Percentiles rank a stretch among this genome's conserved stretches.
Conservation (phyloP, 257 asterid genomes). For the Ballota nigra region DNA sequence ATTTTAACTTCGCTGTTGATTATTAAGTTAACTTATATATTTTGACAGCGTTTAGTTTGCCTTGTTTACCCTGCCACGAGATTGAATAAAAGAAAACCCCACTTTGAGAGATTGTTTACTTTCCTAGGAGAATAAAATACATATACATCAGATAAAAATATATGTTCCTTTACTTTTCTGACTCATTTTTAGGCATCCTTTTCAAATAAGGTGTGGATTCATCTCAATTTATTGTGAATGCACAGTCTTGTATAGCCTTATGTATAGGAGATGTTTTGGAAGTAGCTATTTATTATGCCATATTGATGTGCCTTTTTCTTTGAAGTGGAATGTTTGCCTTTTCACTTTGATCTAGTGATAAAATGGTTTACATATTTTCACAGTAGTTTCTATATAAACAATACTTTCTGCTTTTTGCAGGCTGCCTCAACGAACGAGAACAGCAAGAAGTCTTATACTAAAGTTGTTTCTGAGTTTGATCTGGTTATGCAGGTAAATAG, state of each 20-base stretch:
- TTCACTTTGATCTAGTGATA: conserved; percentile 17
- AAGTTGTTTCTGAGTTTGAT: conserved; percentile 87
- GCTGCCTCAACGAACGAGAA: conserved; percentile 56
- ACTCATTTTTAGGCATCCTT: neutral
- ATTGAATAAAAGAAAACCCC: neutral
- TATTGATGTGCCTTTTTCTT: conserved; percentile 1
- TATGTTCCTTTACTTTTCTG: neutral
- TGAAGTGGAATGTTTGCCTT: conserved; percentile 14
- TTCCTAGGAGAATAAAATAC: neutral
- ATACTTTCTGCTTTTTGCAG: conserved; percentile 39
- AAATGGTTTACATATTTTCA: conserved; percentile 12
- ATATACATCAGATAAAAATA: neutral
- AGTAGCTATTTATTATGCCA: neutral
- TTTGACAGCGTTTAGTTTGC: neutral
- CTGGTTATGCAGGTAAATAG: conserved; percentile 86
- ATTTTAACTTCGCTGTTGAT: conserved; percentile 6
- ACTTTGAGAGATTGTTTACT: neutral
- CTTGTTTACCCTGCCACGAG: neutral
- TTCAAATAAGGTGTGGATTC: conserved; percentile 1
- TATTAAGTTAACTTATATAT: neutral
- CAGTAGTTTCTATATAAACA: conserved; percentile 4
- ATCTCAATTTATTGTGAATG: neutral
- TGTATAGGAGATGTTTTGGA: conserved; percentile 3
- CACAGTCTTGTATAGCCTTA: neutral
- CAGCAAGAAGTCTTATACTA: conserved; percentile 43